A percentile compares a stretch with the other conserved stretches of the same genome.
Conservation (phyloP, 805 yeast genomes). For the Saccharomyces kudriavzevii region DNA sequence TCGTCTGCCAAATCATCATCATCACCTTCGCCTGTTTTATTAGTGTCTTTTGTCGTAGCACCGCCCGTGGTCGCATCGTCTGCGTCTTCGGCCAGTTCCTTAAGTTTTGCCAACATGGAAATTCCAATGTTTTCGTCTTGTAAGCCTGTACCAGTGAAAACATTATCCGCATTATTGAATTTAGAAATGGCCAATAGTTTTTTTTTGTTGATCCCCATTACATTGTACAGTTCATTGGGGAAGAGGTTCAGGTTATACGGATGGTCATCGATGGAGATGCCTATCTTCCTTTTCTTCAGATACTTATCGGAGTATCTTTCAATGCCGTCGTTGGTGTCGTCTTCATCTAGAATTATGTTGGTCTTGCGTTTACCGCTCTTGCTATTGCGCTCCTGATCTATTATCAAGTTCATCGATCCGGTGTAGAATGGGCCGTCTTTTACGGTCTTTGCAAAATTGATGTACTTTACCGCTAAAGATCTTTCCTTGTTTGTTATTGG, state of each 20-base stretch:
- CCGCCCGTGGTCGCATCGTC: constrained; percentile 24
- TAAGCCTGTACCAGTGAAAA: constrained; percentile 21
- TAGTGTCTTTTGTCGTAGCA: constrained; percentile 28
- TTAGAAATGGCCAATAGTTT: constrained; percentile 39
- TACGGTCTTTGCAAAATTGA: constrained; percentile 45
- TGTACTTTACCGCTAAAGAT: constrained; percentile 44
- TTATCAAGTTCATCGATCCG: constrained; percentile 38
- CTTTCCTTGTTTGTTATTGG: constrained; percentile 45
- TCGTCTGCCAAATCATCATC: constrained; percentile 46
- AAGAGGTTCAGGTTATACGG: constrained; percentile 65
- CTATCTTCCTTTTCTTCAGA: constrained; percentile 58
- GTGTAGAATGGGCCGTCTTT: constrained; percentile 62
- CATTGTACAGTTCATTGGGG: constrained; percentile 68
- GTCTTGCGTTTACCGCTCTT: constrained; percentile 16
- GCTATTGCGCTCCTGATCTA: constrained; percentile 12
- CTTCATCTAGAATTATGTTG: constrained; percentile 29
- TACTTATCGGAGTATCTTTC: constrained; percentile 78
- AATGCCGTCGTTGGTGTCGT: constrained; percentile 56
- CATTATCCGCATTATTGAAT: constrained; percentile 22
- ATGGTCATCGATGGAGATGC: constrained; percentile 67
- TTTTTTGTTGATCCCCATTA: constrained; percentile 57
- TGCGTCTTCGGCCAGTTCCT: constrained; percentile 41
- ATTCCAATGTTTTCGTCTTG: constrained; percentile 25
- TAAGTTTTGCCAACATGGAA: constrained; percentile 41
- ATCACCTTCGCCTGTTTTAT: constrained; percentile 25